Conservation (phyloP, 139 green algal species). For the Picochlorum sp. region DNA sequence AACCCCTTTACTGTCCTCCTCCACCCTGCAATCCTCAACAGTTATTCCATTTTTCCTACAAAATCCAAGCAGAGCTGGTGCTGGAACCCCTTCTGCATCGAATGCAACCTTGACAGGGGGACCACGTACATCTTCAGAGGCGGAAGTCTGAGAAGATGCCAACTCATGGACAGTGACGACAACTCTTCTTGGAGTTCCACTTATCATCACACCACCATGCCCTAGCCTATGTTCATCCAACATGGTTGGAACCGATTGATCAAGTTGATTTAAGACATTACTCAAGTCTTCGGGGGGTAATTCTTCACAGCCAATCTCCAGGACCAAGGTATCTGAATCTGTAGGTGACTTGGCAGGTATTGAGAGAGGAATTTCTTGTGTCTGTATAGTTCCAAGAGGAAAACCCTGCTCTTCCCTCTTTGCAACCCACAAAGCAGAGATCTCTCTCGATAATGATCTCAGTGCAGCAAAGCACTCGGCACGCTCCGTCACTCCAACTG, state of each 20-base stretch:
- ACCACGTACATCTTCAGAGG: slow-evolving; percentile 59
- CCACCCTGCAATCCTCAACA: slow-evolving; percentile 17
- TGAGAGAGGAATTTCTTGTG: too few species aligned
- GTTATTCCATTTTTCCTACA: slow-evolving; percentile 78
- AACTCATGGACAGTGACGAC: slow-evolving; percentile 68
- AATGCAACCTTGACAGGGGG: slow-evolving; percentile 81
- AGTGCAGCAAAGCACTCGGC: slow-evolving; percentile 87
- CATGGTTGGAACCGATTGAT: slow-evolving; percentile 50
- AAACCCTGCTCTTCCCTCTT: slow-evolving; percentile 80
- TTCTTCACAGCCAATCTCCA: slow-evolving; percentile 97
- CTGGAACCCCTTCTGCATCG: slow-evolving; percentile 51
- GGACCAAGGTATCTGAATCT: slow-evolving; percentile 57
- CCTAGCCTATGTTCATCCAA: slow-evolving; percentile 62
- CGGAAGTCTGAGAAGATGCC: slow-evolving; percentile 39
- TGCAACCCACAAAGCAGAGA: slow-evolving; percentile 72
- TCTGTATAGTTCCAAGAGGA: slow-evolving; percentile 61
- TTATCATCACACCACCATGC: slow-evolving; percentile 54
- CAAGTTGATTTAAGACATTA: slow-evolving; percentile 65
- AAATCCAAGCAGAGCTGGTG: slow-evolving; percentile 87
- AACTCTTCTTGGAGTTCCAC: slow-evolving; percentile 79
- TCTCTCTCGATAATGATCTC: slow-evolving; percentile 59
- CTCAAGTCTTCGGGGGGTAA: slow-evolving; percentile 85
- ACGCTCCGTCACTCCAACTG: slow-evolving; percentile 89
- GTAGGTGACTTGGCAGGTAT: too few species aligned
- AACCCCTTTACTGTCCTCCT: slow-evolving; percentile 73